phyloP scores from a whole-genome alignment of 441 rosid genomes.

The Eutrema salsugineum region DNA sequence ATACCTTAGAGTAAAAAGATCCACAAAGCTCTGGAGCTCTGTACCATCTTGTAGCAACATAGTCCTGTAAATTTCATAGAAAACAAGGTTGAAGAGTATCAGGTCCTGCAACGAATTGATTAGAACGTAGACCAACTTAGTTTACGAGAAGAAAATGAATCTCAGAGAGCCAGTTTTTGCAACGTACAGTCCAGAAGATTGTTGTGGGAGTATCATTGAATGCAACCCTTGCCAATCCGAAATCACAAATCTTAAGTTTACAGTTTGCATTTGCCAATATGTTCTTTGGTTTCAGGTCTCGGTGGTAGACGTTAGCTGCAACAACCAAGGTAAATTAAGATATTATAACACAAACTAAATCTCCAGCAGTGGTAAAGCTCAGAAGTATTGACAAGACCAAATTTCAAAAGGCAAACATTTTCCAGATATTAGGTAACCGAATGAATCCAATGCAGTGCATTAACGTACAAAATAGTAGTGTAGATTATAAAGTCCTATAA shows the following conservation, averaged over 20 bases:
- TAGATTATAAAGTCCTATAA: neutral
- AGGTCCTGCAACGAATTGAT: neutral
- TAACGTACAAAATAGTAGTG: neutral
- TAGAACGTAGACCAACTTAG: neutral
- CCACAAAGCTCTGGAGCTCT: constrained; percentile 98
- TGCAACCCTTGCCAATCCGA: constrained; percentile 75
- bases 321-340: constrained; percentile 14
- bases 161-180: neutral
- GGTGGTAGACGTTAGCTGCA: constrained; percentile 81
- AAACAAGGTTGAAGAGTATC: constrained; percentile 6
- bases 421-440: neutral
- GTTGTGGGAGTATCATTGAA: constrained; percentile 72
- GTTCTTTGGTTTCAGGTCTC: constrained; percentile 77
- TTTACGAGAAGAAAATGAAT: neutral
- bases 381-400: constrained; percentile 1
- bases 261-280: constrained; percentile 82
- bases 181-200: constrained; percentile 74
- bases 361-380: neutral
- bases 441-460: neutral
- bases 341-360: neutral
- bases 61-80: constrained; percentile 48
- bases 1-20: constrained; percentile 91
- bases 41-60: constrained; percentile 95
- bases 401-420: neutral
- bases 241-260: constrained; percentile 76